Base-by-base conservation (phyloP, 108 stramenopile species). In the Nitzschia sp. region DNA sequence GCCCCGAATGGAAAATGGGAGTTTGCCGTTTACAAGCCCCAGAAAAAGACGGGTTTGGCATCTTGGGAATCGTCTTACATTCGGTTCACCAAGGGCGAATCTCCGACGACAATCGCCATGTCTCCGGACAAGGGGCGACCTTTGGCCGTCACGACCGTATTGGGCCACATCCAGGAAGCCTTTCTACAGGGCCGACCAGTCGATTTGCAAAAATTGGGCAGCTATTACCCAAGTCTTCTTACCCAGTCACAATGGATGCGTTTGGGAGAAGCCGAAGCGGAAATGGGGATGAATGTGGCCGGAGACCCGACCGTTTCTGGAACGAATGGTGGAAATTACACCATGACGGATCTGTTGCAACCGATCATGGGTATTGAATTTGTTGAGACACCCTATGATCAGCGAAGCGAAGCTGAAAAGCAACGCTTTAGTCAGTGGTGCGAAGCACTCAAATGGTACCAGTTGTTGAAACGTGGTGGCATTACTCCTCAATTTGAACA, bases 11-110 rank as follows among this genome's bases (percentile, higher is more conserved):
- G n/a, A n/a, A 71, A 83, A n/a, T 92, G 91, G 91, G 55, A 58
- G 23, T 86, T 68, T 75, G 76, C 87, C 9, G 72, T 83, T 3
- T 90, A 86, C 78, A 89, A 81, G 58, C 78, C 85, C 1, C 71
- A 78, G 23, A 92, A 89, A 66, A 92, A 89, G 74, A 86, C 86
- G 28, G 88, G 88, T 1, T 63, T 63, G 54, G 86, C 91, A 19
- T 63, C 70, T 1, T 92, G 91, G 91, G 88, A 89, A 71, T 71
- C 73, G n/a, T 86, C 83, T 19, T 85, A 88, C 52, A 35, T 66
- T 68, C 80, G 87, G 3, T 90, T 92, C 58, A 22, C 26, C 1
- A 45, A 55, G 16, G 91, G 88, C 25, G 88, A 86, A 45, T 74
- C 77, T 32, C 79, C 83, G 5, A 75, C 80, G 59, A 73, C 86